Conservation (phyloP, 176 grass and related monocot genomes). For the Oryza brachyantha region DNA sequence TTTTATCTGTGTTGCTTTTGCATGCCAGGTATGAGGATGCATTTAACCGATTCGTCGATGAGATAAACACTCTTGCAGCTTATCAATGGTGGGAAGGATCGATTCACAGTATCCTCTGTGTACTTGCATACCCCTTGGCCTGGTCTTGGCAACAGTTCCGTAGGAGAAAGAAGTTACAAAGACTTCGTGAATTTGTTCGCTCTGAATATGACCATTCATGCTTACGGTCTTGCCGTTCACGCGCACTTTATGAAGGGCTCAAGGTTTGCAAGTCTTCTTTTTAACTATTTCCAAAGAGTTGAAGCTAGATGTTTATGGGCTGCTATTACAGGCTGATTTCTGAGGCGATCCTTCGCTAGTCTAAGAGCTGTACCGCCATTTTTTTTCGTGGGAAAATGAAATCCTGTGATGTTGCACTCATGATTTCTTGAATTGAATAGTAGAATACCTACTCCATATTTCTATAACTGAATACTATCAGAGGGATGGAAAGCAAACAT, state of each 20-base stretch:
- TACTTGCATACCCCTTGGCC: constrained; percentile 82
- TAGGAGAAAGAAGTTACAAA: constrained; percentile 91
- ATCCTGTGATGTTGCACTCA: constrained; percentile 22
- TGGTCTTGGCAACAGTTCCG: constrained; percentile 99
- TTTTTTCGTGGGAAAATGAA: constrained; percentile 16
- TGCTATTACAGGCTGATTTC: constrained; percentile 1
- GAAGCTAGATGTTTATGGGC: constrained; percentile 5
- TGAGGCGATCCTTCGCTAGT: background rate
- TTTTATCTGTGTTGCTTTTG: constrained; percentile 25
- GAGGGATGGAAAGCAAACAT: background rate
- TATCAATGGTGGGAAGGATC: constrained; percentile 99
- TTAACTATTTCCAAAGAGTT: constrained; percentile 17
- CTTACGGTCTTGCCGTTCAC: constrained; percentile 91
- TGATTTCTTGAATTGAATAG: background rate
- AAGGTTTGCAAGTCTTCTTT: constrained; percentile 63
- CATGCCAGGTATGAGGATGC: constrained; percentile 78
- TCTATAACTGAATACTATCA: background rate
- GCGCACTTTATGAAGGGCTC: constrained; percentile 98
- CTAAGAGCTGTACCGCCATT: constrained; percentile 2
- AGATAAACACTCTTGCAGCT: constrained; percentile 89
- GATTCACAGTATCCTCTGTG: constrained; percentile 76
- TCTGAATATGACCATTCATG: constrained; percentile 99
- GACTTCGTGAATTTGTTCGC: constrained; percentile 97
- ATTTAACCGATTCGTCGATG: constrained; percentile 93
- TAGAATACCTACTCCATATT: background rate